Evolutionary conservation across 2,329 filamentous ascomycete genomes (phyloP), one percentile per base, ranked within the genome.

Genomic region (Aspergillus sp.): DNA sequence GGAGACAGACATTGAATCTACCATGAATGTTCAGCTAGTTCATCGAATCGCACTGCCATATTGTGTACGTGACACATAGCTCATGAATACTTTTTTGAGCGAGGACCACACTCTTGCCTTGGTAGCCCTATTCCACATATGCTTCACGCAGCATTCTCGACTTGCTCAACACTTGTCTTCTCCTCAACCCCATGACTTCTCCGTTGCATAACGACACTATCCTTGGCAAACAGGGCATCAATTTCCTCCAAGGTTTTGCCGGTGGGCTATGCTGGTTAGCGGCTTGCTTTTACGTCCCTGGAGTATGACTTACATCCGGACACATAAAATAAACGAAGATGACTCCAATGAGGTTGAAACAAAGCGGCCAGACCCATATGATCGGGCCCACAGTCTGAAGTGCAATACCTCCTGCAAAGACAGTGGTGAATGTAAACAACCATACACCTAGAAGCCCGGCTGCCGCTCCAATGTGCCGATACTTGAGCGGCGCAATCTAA

Each of bases 241-340:
- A 56, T 52, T 38, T 56, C 54, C 35, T 56, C 54, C 5, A 56
- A 44, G 2, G 51, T 56, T 24, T 51, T 53, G n/a, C 42, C 19
- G 48, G 50, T 54, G n/a, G 51, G 33, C 33, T 36, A 36, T 4
- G 33, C 11, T 13, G 9, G n/a, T 36, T 36, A 36, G 33, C 33
- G 33, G 11, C 22, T 24, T 36, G 33, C n/a, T 36, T 36, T 9
- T n/a, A 9, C 11, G n/a, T 36, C 9, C 3, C 4, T 14, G n/a
- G 11, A 36, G 33, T 16, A 4, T 10, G 11, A 36, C 33, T 36
- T 36, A 36, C 51, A 24, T 58, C 50, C 13, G 53, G 55, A 26
- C 55, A 58, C 50, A 55, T 52, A 30, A 57, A 36, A 10, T 36
- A 36, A 3, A 36, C 33, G 9, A 36, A 36, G 3, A 36, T 9